Evolutionary conservation across 345 rosid species (phyloP), one percentile per base, ranked within the genome.

Genomic region (Euclidium syriacum): DNA sequence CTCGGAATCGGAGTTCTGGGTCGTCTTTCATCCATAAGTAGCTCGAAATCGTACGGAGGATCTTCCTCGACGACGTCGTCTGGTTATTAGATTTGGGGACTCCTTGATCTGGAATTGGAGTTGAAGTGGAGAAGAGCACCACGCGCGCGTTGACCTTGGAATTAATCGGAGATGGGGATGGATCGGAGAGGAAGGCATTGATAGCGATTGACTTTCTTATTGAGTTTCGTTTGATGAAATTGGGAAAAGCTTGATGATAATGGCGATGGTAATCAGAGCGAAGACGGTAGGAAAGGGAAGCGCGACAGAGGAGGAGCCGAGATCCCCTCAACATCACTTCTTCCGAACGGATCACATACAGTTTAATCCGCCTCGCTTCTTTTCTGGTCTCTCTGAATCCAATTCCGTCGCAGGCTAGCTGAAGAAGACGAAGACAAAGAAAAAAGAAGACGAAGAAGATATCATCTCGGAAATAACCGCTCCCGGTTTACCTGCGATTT

Each of bases 1-100:
- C 97, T 76, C 97, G 77, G 30, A 81, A 42, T 1, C 97, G 95
- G 65, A 90, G 89, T 35, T 94, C 99, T 5, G 72, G 63, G 26
- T 85, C 84, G 65, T 84, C 96, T 69, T 64, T 83, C 87, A 85
- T 84, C 99, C 97, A 90, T 72, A 90, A 51, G 65, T 79, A 84
- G 72, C 84, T 73, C 0, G 80, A 83, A 10, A 94, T 80, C 2
- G 83, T 85, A 42, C 78, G 77, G 38, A 94, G 75, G 57, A 90
- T 90, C 57, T 85, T 84, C 74, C 41, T 38, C 2, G 77, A 48
- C 0, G 73, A 56, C 3, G 52, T 14, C 3, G 74, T 62, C 26
- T 53, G 29, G 15, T 25, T 47, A 72, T 15, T 20, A 12, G 64
- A 10, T 39, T 48, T 27, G 0, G 64, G 10, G 16, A 5, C 1